phyloP scores from a whole-genome alignment of 805 yeast species.

The Candida awuae region DNA sequence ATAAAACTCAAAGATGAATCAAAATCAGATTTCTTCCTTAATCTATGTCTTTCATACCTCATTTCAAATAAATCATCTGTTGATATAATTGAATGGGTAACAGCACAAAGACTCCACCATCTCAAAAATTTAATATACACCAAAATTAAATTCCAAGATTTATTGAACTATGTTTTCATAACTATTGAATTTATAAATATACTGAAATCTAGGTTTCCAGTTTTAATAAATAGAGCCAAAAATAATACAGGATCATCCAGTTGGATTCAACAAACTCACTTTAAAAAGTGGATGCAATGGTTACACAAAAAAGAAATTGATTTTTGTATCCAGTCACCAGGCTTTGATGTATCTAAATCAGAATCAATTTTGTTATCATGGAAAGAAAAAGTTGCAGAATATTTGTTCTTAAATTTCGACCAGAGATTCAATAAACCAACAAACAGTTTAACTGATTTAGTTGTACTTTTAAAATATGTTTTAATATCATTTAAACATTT shows the following conservation, averaged over 20 bases:
- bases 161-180: slow-evolving; percentile 25
- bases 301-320: slow-evolving; percentile 16
- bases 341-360: slow-evolving; percentile 8
- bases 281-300: slow-evolving; percentile 26
- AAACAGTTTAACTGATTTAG: slow-evolving; percentile 15
- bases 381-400: slow-evolving; percentile 18
- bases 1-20: slow-evolving; percentile 19
- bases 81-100: slow-evolving; percentile 20
- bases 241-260: slow-evolving; percentile 17
- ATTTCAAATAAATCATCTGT: slow-evolving; percentile 13
- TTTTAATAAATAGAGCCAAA: slow-evolving; percentile 17
- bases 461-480: slow-evolving; percentile 15
- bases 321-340: slow-evolving; percentile 13
- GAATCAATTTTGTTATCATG: slow-evolving; percentile 13
- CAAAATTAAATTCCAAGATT: slow-evolving; percentile 18
- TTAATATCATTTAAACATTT: slow-evolving; percentile 25
- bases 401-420: slow-evolving; percentile 11
- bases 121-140: slow-evolving; percentile 9
- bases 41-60: slow-evolving; percentile 20
- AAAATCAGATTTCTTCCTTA: slow-evolving; percentile 24
- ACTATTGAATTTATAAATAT: slow-evolving; percentile 21
- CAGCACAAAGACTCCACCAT: slow-evolving; percentile 16
- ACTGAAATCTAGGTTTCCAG: slow-evolving; percentile 21
- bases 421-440: slow-evolving; percentile 7
- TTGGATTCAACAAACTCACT: slow-evolving; percentile 23